Conservation (phyloP, 345 rosid species). For the Salix udensis region DNA sequence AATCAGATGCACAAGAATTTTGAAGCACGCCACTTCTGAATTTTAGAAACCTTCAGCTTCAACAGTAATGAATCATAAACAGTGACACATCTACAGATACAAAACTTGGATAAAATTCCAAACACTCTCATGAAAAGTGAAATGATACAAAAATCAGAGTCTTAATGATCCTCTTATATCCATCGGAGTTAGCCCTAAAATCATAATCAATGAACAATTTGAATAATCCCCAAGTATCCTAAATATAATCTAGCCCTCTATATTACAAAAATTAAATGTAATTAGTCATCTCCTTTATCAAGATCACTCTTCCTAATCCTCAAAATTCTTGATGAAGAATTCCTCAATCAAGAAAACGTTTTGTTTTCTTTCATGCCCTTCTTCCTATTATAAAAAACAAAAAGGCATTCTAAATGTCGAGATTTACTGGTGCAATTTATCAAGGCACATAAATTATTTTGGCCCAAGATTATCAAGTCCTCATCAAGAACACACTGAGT, state of each 20-base stretch:
- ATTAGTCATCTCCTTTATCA: neutral
- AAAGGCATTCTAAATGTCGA: neutral
- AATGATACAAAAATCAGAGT: neutral
- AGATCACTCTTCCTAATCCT: neutral
- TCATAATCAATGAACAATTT: neutral
- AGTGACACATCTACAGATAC: neutral
- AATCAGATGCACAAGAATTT: neutral
- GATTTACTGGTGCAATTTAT: neutral
- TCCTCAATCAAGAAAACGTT: slow-evolving; percentile 15
- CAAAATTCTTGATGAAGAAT: slow-evolving; percentile 22
- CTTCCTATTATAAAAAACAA: neutral
- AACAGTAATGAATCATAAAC: neutral
- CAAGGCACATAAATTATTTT: neutral
- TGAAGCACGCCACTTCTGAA: neutral
- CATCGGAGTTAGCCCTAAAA: neutral
- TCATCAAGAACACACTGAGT: slow-evolving; percentile 75
- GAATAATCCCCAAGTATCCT: too few relatives aligned
- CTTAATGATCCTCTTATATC: neutral
- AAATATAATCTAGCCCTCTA: neutral
- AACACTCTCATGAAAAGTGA: neutral
- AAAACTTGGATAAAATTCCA: neutral
- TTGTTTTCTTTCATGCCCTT: slow-evolving; percentile 10
- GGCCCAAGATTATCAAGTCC: slow-evolving; percentile 28
- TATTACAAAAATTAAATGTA: neutral
- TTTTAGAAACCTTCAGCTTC: neutral